Evolutionary conservation across 148 eudicot genomes (phyloP).

Genomic region (Nyssa sinensis): DNA sequence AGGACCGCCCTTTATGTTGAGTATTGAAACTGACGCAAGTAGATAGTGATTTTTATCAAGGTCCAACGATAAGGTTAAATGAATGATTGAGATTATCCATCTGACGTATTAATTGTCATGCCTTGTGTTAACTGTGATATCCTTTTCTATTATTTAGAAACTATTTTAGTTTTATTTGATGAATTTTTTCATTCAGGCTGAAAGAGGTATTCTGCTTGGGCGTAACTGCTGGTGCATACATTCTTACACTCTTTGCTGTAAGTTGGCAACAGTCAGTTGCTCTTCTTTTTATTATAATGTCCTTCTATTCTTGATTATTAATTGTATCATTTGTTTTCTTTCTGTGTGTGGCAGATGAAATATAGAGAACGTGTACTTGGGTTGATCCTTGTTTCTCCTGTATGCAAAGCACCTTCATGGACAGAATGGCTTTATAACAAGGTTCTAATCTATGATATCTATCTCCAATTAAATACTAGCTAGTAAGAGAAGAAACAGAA

Average conservation of each 20-base stretch:
- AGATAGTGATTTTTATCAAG: background rate
- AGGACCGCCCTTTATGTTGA: too few relatives aligned
- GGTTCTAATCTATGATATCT: slow-evolving; percentile 5
- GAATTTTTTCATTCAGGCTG: slow-evolving; percentile 13
- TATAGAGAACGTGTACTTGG: slow-evolving; percentile 27
- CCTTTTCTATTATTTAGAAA: background rate
- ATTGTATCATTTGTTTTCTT: background rate
- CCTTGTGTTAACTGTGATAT: background rate
- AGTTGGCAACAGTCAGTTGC: slow-evolving; percentile 5
- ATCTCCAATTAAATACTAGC: background rate
- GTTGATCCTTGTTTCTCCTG: slow-evolving; percentile 30
- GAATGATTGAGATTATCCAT: background rate
- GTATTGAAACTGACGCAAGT: background rate
- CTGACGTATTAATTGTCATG: background rate
- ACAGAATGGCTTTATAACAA: slow-evolving; percentile 30
- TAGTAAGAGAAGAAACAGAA: background rate
- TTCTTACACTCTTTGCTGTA: slow-evolving; percentile 30
- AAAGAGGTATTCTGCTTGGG: slow-evolving; percentile 26
- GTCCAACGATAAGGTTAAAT: background rate
- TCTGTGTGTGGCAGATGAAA: slow-evolving; percentile 21
- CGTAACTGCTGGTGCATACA: slow-evolving; percentile 35
- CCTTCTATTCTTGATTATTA: background rate
- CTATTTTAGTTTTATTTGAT: background rate
- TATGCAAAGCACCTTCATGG: slow-evolving; percentile 33
- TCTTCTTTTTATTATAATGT: background rate